phyloP scores from a whole-genome alignment of 169 alveolate genomes.

The Cryptosporidium tyzzeri region DNA sequence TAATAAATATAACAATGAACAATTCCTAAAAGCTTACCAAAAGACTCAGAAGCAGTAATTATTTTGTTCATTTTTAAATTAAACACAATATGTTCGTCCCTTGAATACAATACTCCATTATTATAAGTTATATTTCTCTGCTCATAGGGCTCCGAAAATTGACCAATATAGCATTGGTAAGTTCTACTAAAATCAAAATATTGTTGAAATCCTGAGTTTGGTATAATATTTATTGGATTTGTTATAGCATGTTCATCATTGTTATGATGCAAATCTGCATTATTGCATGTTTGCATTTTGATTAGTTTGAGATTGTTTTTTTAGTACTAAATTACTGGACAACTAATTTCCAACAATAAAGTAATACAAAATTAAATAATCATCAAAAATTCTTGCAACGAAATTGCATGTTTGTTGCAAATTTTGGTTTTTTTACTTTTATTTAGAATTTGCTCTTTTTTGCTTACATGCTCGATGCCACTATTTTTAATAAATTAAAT shows the following conservation, averaged over 20 bases:
- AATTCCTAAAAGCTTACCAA: slow-evolving; percentile 5
- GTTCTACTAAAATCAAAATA: background rate
- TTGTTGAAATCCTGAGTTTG: background rate
- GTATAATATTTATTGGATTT: background rate
- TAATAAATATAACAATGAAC: slow-evolving; percentile 4
- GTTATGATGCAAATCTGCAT: background rate
- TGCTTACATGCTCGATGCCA: slow-evolving; percentile 69
- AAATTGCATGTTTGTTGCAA: background rate
- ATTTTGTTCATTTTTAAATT: slow-evolving; percentile 31
- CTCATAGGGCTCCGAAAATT: background rate
- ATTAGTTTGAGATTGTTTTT: background rate
- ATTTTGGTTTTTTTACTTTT: background rate
- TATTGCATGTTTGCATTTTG: slow-evolving; percentile 21
- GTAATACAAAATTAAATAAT: background rate
- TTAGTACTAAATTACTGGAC: background rate
- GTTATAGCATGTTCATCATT: background rate
- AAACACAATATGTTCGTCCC: slow-evolving; percentile 1
- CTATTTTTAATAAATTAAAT: background rate
- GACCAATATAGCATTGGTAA: background rate
- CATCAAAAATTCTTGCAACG: background rate
- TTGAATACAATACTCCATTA: slow-evolving; percentile 8
- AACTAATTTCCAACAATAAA: background rate
- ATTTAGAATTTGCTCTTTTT: background rate
- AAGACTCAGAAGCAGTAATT: slow-evolving; percentile 20
- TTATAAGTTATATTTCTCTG: background rate